Percentiles rank a stretch among this genome's conserved stretches.
Conservation (phyloP, 345 rosid species). For the Eucalyptus caleyi region DNA sequence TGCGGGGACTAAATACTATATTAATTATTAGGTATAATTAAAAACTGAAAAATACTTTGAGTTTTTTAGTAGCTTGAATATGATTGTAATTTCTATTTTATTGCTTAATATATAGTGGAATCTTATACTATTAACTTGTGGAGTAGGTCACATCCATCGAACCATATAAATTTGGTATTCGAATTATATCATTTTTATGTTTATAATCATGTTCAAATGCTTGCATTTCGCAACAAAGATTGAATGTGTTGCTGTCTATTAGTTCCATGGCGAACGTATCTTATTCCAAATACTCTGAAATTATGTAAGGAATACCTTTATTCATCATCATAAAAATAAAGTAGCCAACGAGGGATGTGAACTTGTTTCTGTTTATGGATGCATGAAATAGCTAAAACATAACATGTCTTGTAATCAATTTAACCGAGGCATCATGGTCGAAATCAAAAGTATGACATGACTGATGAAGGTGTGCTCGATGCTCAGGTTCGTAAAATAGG, state of each 20-base stretch:
- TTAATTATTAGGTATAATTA: no score
- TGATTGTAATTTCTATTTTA: not conserved
- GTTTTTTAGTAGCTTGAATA: not conserved
- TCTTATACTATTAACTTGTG: not conserved
- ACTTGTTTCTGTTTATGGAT: not conserved
- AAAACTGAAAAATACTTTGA: no score
- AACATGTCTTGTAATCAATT: not conserved
- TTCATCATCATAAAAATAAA: not conserved
- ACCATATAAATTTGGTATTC: no score
- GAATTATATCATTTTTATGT: not conserved
- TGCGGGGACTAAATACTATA: not conserved
- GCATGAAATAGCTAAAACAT: not conserved
- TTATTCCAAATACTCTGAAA: not conserved
- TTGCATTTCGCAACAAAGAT: not conserved
- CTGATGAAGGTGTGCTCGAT: not conserved
- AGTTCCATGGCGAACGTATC: not conserved
- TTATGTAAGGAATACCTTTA: not conserved
- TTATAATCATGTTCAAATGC: no score
- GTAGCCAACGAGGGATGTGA: not conserved
- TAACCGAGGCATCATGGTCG: not conserved
- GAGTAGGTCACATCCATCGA: not conserved
- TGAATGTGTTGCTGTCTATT: not conserved
- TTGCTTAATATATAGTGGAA: fast-evolving
- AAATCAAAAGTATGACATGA: not conserved
- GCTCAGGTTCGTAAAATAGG: not conserved